Percentiles rank a stretch among this genome's conserved stretches.
Evolutionary conservation across 768 basidiomycete species (phyloP).

Genomic region (Boletus reticuloceps): DNA sequence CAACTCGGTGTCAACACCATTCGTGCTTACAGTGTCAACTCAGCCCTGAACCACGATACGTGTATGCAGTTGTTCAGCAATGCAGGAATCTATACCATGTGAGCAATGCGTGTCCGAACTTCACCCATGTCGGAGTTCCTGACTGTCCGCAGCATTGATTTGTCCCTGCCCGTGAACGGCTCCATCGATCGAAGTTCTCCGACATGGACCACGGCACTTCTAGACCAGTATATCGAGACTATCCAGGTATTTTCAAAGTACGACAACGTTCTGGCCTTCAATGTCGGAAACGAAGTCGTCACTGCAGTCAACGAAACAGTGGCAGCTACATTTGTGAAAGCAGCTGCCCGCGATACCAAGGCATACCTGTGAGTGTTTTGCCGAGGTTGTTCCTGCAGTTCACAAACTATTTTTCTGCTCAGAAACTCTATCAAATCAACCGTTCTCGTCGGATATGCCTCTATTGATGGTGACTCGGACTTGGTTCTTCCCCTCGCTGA

Average conservation of each 20-base stretch:
- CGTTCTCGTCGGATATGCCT: slow-evolving; percentile 79
- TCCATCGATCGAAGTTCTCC: slow-evolving; percentile 75
- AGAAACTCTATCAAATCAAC: slow-evolving; percentile 64
- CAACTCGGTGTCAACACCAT: slow-evolving; percentile 78
- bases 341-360: slow-evolving; percentile 85
- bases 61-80: slow-evolving; percentile 79
- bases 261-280: slow-evolving; percentile 86
- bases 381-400: not conserved
- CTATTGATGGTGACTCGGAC: slow-evolving; percentile 67
- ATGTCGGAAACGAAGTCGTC: slow-evolving; percentile 86
- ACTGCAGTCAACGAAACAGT: slow-evolving; percentile 50
- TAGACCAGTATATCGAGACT: slow-evolving; percentile 74
- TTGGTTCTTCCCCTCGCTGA: slow-evolving; percentile 70
- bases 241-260: slow-evolving; percentile 82
- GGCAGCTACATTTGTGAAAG: slow-evolving; percentile 81
- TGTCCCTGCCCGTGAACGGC: slow-evolving; percentile 82
- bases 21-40: slow-evolving; percentile 84
- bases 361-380: slow-evolving; percentile 68
- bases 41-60: slow-evolving; percentile 76
- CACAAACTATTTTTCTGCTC: not conserved
- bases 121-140: slow-evolving; percentile 4
- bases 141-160: slow-evolving; percentile 62
- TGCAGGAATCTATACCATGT: slow-evolving; percentile 91
- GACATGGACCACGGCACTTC: slow-evolving; percentile 77
- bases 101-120: slow-evolving; percentile 26